Evolutionary conservation across 495 filamentous ascomycete species (phyloP).

Genomic region (Neurospora sp.): DNA sequence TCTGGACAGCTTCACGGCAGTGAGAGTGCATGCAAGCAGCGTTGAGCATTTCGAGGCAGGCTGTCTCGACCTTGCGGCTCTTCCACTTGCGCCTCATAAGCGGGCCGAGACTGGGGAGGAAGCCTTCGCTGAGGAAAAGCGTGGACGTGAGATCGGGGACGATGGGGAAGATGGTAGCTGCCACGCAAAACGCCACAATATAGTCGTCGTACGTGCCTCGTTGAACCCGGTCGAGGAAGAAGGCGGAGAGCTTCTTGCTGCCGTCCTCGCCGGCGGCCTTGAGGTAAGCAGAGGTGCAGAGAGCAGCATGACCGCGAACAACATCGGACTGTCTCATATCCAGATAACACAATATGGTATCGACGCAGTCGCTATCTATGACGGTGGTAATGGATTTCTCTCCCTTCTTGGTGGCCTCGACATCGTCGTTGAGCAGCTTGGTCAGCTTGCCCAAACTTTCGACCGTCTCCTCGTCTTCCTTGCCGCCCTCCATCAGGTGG

Average conservation of each 20-base stretch:
- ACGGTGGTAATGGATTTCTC: conserved; percentile 46
- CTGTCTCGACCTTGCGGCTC: conserved; percentile 67
- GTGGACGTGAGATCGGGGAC: conserved; percentile 56
- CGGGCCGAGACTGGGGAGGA: conserved; percentile 58
- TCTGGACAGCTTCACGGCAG: conserved; percentile 70
- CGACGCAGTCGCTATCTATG: conserved; percentile 68
- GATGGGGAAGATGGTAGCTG: conserved; percentile 77
- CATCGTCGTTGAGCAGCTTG: conserved; percentile 40
- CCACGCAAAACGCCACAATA: conserved; percentile 77
- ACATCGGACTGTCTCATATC: conserved; percentile 62
- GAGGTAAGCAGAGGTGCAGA: conserved; percentile 71
- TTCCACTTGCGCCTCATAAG: conserved; percentile 65
- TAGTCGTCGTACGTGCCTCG: conserved; percentile 48
- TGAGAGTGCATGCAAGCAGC: conserved; percentile 73
- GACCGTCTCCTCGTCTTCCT: conserved; percentile 44
- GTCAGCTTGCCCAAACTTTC: conserved; percentile 37
- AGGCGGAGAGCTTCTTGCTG: conserved; percentile 50
- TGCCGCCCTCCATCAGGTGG: conserved; percentile 45
- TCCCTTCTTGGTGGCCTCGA: conserved; percentile 22
- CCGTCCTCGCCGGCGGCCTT: conserved; percentile 63
- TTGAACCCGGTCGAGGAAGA: conserved; percentile 46
- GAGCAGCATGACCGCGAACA: conserved; percentile 61
- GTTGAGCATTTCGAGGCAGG: conserved; percentile 78
- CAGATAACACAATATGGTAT: conserved; percentile 66
- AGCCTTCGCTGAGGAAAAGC: conserved; percentile 78